Conservation (phyloP, 2,329 filamentous ascomycete species). For the Ophiosphaerella korrae region DNA sequence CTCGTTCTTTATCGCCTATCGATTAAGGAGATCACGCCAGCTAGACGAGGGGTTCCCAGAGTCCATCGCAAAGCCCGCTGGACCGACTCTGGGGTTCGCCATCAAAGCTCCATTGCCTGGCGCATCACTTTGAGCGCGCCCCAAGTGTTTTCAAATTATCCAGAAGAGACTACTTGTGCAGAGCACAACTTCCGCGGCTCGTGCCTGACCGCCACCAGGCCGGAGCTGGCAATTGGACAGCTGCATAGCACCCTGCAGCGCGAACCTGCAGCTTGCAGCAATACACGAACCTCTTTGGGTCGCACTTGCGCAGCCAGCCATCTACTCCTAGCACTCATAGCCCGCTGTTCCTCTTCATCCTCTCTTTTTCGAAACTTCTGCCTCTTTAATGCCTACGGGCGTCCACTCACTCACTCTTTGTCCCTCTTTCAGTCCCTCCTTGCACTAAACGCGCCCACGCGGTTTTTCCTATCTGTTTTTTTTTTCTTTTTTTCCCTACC, state of each 20-base stretch:
- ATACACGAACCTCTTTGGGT: conserved; percentile 34
- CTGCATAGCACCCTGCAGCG: conserved; percentile 31
- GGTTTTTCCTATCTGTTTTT: conserved; percentile 19
- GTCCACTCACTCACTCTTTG: conserved; percentile 44
- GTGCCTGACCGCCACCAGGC: conserved; percentile 31
- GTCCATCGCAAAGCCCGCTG: conserved; percentile 20
- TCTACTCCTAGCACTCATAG: conserved; percentile 36
- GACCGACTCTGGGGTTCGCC: conserved; percentile 16
- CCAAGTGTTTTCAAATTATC: conserved; percentile 9
- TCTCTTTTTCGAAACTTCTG: conserved; percentile 33
- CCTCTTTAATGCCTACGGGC: conserved; percentile 44
- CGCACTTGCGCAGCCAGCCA: conserved; percentile 23
- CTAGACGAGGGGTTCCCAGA: conserved; percentile 31
- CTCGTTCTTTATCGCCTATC: conserved; percentile 27
- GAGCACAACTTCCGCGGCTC: conserved; percentile 25
- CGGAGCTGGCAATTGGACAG: conserved; percentile 39
- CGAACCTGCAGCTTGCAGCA: conserved; percentile 41
- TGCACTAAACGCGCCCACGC: conserved; percentile 24
- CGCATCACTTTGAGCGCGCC: conserved; percentile 9
- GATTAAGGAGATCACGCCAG: conserved; percentile 19
- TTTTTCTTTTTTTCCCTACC: conserved; percentile 19
- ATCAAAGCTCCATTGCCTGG: conserved; percentile 16
- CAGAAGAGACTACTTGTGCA: conserved; percentile 12
- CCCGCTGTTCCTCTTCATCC: conserved; percentile 35
- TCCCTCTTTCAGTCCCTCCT: conserved; percentile 45